Evolutionary conservation across 768 basidiomycete species (phyloP), one percentile per base, ranked within the genome.

Genomic region (Suillus subalutaceus): DNA sequence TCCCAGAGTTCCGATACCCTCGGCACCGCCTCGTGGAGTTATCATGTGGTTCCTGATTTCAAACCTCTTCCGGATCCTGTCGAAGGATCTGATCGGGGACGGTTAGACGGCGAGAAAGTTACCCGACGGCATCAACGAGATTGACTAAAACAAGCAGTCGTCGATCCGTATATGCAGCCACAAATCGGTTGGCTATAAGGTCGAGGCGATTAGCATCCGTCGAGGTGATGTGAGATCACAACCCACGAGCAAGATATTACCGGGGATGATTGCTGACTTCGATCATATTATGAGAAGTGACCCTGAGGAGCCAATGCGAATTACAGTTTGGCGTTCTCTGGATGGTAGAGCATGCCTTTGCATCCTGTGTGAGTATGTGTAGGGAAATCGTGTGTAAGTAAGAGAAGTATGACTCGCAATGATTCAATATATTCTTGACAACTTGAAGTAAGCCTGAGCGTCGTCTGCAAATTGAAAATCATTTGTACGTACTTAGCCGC

Each of bases 91-190:
- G 43, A 30, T 44, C 10, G 38, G 30, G 16, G 37, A 38, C 18
- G 3, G 23, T 26, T 23, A 15, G 1, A 18, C n/a, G 18, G 35
- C 66, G 0, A 63, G 38, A 35, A 26, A 20, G 43, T 9, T 56
- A n/a, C 68, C 79, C 67, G 55, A 87, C 86, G 12, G 87, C 86
- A 5, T 85, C 86, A 6, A 81, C 80, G 4, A 89, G 79, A 23
- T 88, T 85, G 15, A 86, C 72, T 0, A 87, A 67, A 84, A 87
- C 1, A 80, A 75, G 62, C 82, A 76, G 57, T 85, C 84, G 53
- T 13, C 18, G 53, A 32, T 86, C 81, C 1, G 67, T 71, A 67
- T 88, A 88, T 1, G 84, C 84, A 20, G 77, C 74, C 70, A 83
- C 71, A 6, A 86, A 79, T 59, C 81, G 75, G 2, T 65, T 69